A percentile compares a stretch with the other conserved stretches of the same genome.
phyloP scores from a whole-genome alignment of 352 stramenopile genomes.

The Saprolegnia diclina region DNA sequence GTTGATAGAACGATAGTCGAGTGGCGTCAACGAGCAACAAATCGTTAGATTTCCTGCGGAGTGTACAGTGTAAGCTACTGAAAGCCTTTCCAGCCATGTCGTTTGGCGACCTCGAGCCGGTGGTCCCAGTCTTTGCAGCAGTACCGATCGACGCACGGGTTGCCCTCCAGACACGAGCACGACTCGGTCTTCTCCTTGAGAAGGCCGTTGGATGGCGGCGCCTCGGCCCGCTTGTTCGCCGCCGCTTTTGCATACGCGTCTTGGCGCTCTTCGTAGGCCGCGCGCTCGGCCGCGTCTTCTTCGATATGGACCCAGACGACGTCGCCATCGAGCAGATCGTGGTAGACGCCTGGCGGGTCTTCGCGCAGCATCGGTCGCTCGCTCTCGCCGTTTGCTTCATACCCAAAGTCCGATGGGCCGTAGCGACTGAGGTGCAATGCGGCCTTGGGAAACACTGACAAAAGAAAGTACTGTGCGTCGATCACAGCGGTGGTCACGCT shows the following conservation, averaged over 20 bases:
- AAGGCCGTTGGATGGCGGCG: not conserved
- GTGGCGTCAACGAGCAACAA: no score
- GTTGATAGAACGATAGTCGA: no score
- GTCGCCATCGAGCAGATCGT: not conserved
- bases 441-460: not conserved
- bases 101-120: not conserved
- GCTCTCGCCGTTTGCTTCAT: not conserved
- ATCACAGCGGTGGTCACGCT: not conserved
- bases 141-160: constrained; percentile 17
- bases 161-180: constrained; percentile 18
- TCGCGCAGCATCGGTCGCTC: constrained; percentile 10
- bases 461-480: constrained; percentile 17
- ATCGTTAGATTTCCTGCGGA: no score
- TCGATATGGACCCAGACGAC: constrained; percentile 13
- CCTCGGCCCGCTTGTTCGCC: not conserved
- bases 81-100: constrained; percentile 22
- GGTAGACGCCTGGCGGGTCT: not conserved
- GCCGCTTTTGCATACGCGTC: not conserved
- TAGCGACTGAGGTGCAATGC: constrained; percentile 9
- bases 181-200: constrained; percentile 14
- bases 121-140: constrained; percentile 22
- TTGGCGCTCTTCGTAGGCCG: constrained; percentile 15
- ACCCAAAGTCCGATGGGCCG: constrained; percentile 9
- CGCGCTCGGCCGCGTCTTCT: constrained; percentile 15
- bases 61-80: no score